Evolutionary conservation across 805 yeast genomes (phyloP).

Genomic region (Pichia rugopelliculosa): DNA sequence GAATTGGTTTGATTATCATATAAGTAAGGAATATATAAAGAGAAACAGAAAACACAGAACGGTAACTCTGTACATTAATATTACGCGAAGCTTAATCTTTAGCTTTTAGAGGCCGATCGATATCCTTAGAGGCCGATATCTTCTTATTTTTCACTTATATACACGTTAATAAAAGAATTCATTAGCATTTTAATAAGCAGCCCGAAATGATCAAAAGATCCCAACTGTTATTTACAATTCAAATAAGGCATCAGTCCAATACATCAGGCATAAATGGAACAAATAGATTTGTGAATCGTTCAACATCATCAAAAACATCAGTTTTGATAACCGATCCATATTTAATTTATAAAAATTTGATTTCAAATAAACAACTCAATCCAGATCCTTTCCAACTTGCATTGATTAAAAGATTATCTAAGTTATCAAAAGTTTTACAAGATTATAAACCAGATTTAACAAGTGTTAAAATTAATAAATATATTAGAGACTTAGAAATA

Average conservation of each 20-base stretch:
- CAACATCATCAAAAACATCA: background rate
- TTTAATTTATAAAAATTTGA: slow-evolving; percentile 45
- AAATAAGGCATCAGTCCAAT: background rate
- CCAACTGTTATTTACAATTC: background rate
- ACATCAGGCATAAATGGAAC: slow-evolving; percentile 6
- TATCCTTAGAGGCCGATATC: no score
- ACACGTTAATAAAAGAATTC: no score
- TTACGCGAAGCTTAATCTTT: no score
- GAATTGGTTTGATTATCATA: no score
- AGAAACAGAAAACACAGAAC: no score
- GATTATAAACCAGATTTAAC: slow-evolving; percentile 54
- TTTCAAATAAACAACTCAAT: slow-evolving; percentile 42
- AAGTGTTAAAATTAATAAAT: slow-evolving; percentile 34
- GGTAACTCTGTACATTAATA: no score
- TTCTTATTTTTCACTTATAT: no score
- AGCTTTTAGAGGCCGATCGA: no score
- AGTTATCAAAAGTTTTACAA: slow-evolving; percentile 56
- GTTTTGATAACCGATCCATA: slow-evolving; percentile 50
- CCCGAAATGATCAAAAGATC: background rate
- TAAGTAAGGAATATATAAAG: no score
- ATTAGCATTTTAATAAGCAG: no score
- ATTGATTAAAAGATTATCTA: slow-evolving; percentile 52
- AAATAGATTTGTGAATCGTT: background rate
- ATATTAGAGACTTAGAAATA: slow-evolving; percentile 30
- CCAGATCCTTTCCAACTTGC: slow-evolving; percentile 53